Conservation (phyloP, 495 filamentous ascomycete genomes). For the Talaromyces adpressus region DNA sequence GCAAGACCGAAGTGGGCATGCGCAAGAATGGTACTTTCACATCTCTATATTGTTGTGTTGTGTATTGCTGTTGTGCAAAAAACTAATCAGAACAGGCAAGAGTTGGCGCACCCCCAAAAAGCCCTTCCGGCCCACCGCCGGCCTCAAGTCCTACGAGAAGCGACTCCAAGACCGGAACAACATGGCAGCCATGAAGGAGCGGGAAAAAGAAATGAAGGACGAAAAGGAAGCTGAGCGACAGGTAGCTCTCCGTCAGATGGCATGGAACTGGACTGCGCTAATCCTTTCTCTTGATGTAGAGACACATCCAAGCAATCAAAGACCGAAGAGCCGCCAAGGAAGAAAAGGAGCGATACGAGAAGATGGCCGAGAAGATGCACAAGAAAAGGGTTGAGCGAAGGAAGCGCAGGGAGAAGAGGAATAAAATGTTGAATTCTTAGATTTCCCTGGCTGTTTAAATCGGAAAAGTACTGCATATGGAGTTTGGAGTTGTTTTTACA, state of each 20-base stretch:
- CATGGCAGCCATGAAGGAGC: slow-evolving; percentile 69
- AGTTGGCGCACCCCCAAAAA: slow-evolving; percentile 81
- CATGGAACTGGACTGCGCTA: neutral
- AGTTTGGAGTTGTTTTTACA: slow-evolving; percentile 6
- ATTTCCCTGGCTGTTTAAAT: neutral
- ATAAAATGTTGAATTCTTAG: slow-evolving; percentile 92
- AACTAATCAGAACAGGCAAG: slow-evolving; percentile 56
- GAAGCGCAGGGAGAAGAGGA: slow-evolving; percentile 94
- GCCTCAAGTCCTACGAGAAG: slow-evolving; percentile 70
- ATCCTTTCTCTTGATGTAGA: slow-evolving; percentile 37
- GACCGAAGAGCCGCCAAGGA: slow-evolving; percentile 79
- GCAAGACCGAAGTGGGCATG: slow-evolving; percentile 24
- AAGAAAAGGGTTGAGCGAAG: slow-evolving; percentile 85
- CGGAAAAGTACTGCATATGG: neutral
- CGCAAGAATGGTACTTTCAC: slow-evolving; percentile 36
- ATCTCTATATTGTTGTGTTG: neutral
- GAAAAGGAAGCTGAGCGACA: slow-evolving; percentile 86
- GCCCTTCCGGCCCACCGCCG: slow-evolving; percentile 78
- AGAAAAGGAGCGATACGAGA: slow-evolving; percentile 89
- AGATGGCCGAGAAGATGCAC: slow-evolving; percentile 97
- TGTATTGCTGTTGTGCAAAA: no score
- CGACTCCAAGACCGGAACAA: slow-evolving; percentile 58
- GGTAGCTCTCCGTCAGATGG: slow-evolving; percentile 34
- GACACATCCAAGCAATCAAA: slow-evolving; percentile 68
- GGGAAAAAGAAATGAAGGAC: slow-evolving; percentile 90